Percentiles rank a stretch among this genome's conserved stretches.
These are phyloP conservation scores for Kwoniella newhampshirensis DNA, from an alignment of 768 basidiomycete species.

Conservation along the genomic window DNA sequence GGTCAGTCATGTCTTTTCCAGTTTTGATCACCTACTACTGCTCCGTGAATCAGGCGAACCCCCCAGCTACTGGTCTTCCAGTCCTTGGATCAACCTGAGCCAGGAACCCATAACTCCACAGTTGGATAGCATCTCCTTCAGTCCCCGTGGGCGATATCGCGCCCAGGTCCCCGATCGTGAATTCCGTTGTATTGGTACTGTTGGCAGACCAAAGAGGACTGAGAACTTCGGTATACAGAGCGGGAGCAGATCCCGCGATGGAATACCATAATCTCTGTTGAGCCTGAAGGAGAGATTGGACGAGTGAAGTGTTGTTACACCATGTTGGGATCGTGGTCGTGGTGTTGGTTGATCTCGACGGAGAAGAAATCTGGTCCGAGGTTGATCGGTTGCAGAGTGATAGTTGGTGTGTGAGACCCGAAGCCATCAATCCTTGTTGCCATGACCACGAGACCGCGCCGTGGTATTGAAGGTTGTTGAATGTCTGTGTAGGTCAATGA, in stretches of 20 bases:
- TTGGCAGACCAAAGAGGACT: constrained; percentile 53
- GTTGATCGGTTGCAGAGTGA: constrained; percentile 51
- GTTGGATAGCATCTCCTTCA: constrained; percentile 56
- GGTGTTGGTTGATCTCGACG: not conserved
- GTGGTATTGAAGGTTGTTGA: constrained; percentile 24
- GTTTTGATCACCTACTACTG: too few species aligned
- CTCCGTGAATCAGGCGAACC: constrained; percentile 13
- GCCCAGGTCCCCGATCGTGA: constrained; percentile 56
- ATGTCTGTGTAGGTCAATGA: constrained; percentile 21
- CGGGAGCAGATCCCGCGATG: constrained; percentile 54
- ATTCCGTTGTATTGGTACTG: constrained; percentile 43
- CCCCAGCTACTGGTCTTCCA: constrained; percentile 30
- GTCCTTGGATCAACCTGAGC: constrained; percentile 53
- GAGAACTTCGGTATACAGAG: constrained; percentile 57
- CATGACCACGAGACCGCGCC: constrained; percentile 52
- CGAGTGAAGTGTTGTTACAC: constrained; percentile 54
- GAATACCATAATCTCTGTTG: constrained; percentile 55
- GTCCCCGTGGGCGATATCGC: constrained; percentile 55
- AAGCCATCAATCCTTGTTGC: constrained; percentile 59
- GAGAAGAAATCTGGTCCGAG: constrained; percentile 19
- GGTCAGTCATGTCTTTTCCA: too few species aligned
- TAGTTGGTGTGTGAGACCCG: constrained; percentile 56
- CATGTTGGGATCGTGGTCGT: constrained; percentile 48
- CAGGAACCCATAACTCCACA: constrained; percentile 58
- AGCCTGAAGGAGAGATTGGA: constrained; percentile 52